Percentiles rank a stretch among this genome's conserved stretches.
Evolutionary conservation across 192 early-diverging fungal species (phyloP).

Genomic region (Coemansia biformis): DNA sequence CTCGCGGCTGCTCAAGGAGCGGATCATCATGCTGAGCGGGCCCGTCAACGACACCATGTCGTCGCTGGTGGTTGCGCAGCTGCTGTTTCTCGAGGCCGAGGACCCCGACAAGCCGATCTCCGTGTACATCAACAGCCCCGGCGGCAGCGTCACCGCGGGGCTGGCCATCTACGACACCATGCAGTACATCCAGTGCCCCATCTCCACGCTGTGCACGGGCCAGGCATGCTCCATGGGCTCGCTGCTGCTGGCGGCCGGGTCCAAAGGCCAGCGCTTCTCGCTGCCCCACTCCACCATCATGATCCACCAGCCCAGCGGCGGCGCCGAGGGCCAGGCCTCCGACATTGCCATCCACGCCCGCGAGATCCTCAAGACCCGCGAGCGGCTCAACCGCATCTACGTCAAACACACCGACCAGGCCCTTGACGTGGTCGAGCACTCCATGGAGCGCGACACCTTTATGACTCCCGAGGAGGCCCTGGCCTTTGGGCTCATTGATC

Average conservation of each 20-base stretch:
- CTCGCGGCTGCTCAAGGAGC: slow-evolving; percentile 91
- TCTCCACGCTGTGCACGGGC: slow-evolving; percentile 91
- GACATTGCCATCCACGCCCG: slow-evolving; percentile 97
- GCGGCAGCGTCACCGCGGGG: slow-evolving; percentile 91
- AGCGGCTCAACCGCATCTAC: slow-evolving; percentile 81
- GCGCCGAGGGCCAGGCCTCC: slow-evolving; percentile 87
- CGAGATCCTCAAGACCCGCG: slow-evolving; percentile 84
- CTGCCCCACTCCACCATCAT: slow-evolving; percentile 91
- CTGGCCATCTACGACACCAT: slow-evolving; percentile 90
- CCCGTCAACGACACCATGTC: slow-evolving; percentile 78
- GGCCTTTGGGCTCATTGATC: slow-evolving; percentile 89
- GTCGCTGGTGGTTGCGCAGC: slow-evolving; percentile 87
- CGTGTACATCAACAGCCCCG: slow-evolving; percentile 97
- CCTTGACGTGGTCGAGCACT: slow-evolving; percentile 74
- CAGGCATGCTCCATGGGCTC: slow-evolving; percentile 99
- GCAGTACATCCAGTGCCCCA: slow-evolving; percentile 89
- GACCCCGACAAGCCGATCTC: slow-evolving; percentile 89
- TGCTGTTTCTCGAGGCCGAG: slow-evolving; percentile 92
- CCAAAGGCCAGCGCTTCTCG: slow-evolving; percentile 77
- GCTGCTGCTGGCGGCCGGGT: slow-evolving; percentile 83
- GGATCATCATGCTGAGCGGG: slow-evolving; percentile 95
- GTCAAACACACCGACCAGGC: slow-evolving; percentile 79
- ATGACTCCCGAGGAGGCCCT: slow-evolving; percentile 87
- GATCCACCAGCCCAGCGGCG: slow-evolving; percentile 98
- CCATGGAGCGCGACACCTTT: slow-evolving; percentile 93